Base-by-base conservation (phyloP, 2,329 filamentous ascomycete genomes). In the Botrytis deweyae region DNA sequence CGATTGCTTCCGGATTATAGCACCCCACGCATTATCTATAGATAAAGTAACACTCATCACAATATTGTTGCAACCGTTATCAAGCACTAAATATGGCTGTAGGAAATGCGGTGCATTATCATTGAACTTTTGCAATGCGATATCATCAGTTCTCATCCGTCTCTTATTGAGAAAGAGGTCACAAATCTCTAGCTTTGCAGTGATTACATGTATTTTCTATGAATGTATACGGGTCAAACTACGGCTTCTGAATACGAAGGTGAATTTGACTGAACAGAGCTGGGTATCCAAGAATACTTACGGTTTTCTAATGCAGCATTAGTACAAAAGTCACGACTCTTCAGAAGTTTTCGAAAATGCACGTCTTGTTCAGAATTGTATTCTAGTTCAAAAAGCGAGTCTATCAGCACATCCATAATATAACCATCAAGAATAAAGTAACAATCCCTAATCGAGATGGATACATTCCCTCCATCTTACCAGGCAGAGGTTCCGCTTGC, bases 401-500 rank as follows among this genome's bases (percentile, higher is more conserved):
- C 3, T 2, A 9, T 29, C 14, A 33, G 1, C 7, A 9, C 7
- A 58, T 8, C 14, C n/a, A 18, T 6, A 9, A 4, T 1, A 29
- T 29, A 29, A 4, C 6, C n/a, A 29, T 58, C n/a, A 29, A 16
- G n/a, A 29, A 58, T 1, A 58, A 29, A 29, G 14, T 2, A 58
- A 18, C 7, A 52, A 52, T n/a, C n/a, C 6, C n/a, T 16, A 1
- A 58, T 58, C 52, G n/a, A 58, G 14, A 58, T 58, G 52, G 14
- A 33, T 4, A 18, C 4, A 14, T 16, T 8, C 52, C 6, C 18
- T 4, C 52, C 52, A 8, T n/a, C 6, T 16, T 33, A 58, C 12
- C n/a, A 7, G 16, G 14, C n/a, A 58, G 14, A 18, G 4, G 4
- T 29, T 18, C 0, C 7, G 14, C 2, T 8, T 58, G 0, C n/a